Evolutionary conservation across 257 asterid species (phyloP), one percentile per base, ranked within the genome.

Genomic region (Penstemon davidsonii): DNA sequence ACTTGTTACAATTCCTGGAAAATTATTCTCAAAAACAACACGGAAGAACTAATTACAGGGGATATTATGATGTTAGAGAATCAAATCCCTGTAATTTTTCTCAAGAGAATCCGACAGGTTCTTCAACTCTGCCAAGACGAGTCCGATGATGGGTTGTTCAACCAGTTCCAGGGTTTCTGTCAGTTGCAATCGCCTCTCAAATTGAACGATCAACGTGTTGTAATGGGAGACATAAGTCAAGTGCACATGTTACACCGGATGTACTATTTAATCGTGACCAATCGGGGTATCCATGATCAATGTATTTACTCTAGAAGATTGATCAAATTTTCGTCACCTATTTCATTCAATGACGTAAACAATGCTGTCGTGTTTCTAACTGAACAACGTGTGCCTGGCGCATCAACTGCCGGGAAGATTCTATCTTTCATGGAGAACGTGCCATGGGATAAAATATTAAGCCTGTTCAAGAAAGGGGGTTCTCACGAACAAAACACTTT

Each of bases 31-130:
- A 55, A 1, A 1, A 25, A 25, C 33, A 25, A 25, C 33, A 12
- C 46, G 0, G 15, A 57, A 19, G 62, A 70, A n/a, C 7, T 80
- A 25, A 25, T 1, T 8, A 59, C 77, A 0, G 66, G 74, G 43
- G 84, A 84, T 58, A 55, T 81, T 2, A 10, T 83, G 73, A 79
- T 84, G 81, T 72, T 76, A 11, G 84, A 79, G 65, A 84, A 84
- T 54, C 88, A 84, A 67, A 81, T 84, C 38, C 88, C 81, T 0
- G 49, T 47, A 12, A 2, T 76, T 25, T 7, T 67, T 12, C n/a
- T 84, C 15, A 62, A 67, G 55, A 71, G 67, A 68, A 78, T 83
- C 36, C 65, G 55, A 0, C 46, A 51, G 45, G 49, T 47, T 39
- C 64, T 78, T 37, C 33, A 25, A 18, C 0, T 75, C 2, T 47